Conservation (phyloP, 495 filamentous ascomycete species). For the Hypoxylon fragiforme region DNA sequence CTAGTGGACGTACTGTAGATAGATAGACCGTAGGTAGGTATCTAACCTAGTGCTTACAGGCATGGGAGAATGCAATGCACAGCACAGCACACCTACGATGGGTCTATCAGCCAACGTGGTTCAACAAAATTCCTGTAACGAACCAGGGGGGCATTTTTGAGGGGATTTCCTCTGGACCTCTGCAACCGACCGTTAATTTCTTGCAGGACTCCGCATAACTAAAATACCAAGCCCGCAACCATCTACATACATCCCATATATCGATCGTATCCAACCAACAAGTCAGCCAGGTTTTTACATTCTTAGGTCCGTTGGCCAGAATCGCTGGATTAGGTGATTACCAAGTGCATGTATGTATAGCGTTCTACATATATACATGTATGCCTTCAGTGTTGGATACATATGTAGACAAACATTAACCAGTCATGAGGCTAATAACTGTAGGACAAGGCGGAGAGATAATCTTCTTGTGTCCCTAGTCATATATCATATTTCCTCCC, state of each 20-base stretch:
- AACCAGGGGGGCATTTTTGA: conserved; percentile 8
- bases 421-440: too few relatives aligned
- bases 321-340: too few relatives aligned
- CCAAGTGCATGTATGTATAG: too few relatives aligned
- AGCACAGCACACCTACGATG: conserved; percentile 11
- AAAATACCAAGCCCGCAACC: too few relatives aligned
- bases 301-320: too few relatives aligned
- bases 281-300: conserved; percentile 1
- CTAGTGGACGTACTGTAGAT: too few relatives aligned
- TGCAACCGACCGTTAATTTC: conserved; percentile 19
- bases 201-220: conserved; percentile 32
- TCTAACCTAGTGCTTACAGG: conserved; percentile 23
- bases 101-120: not conserved
- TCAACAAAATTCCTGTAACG: conserved; percentile 8
- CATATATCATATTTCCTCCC: conserved; percentile 10
- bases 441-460: not conserved
- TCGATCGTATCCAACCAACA: not conserved
- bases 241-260: not conserved
- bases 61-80: conserved; percentile 26
- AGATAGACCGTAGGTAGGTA: too few relatives aligned
- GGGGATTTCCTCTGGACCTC: not conserved
- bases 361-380: too few relatives aligned
- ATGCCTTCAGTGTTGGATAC: too few relatives aligned
- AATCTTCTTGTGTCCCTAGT: conserved; percentile 5
- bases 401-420: too few relatives aligned